These are phyloP conservation scores for Aureobasidium sp. DNA, from an alignment of 2,329 filamentous ascomycete species.

Conservation along the genomic window DNA sequence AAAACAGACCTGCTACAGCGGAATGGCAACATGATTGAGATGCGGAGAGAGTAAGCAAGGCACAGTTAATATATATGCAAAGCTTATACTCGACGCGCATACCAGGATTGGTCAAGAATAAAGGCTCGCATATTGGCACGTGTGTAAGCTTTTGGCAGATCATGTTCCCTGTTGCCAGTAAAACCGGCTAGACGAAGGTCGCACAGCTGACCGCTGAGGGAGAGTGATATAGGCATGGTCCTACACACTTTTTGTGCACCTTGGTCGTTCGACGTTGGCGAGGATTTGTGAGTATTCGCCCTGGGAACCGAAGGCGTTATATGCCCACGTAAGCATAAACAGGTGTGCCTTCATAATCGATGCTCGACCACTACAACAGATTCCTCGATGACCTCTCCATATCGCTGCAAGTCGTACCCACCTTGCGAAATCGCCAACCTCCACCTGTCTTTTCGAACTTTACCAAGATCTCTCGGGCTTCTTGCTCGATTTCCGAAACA, in stretches of 20 bases:
- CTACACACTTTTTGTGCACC: too few relatives aligned
- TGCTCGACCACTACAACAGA: too few relatives aligned
- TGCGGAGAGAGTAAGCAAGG: background rate
- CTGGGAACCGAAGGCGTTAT: too few relatives aligned
- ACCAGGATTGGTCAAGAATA: background rate
- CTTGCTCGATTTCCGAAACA: background rate
- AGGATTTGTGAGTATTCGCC: too few relatives aligned
- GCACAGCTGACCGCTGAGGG: too few relatives aligned
- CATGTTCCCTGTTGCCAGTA: background rate
- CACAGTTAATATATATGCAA: background rate
- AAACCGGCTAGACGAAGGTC: constrained; percentile 19
- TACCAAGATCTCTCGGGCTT: background rate
- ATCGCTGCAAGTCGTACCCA: background rate
- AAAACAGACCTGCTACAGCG: background rate
- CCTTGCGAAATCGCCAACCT: background rate
- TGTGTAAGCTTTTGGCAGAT: background rate
- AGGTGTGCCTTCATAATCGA: too few relatives aligned
- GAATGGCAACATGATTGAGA: background rate
- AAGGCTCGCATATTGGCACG: background rate
- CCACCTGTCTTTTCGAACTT: background rate
- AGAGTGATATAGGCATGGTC: too few relatives aligned
- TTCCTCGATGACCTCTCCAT: background rate
- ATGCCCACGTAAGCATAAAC: too few relatives aligned
- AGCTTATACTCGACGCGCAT: background rate
- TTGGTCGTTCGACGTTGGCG: too few relatives aligned